Evolutionary conservation across 768 basidiomycete species (phyloP).

Genomic region (Mycena kentingensis): DNA sequence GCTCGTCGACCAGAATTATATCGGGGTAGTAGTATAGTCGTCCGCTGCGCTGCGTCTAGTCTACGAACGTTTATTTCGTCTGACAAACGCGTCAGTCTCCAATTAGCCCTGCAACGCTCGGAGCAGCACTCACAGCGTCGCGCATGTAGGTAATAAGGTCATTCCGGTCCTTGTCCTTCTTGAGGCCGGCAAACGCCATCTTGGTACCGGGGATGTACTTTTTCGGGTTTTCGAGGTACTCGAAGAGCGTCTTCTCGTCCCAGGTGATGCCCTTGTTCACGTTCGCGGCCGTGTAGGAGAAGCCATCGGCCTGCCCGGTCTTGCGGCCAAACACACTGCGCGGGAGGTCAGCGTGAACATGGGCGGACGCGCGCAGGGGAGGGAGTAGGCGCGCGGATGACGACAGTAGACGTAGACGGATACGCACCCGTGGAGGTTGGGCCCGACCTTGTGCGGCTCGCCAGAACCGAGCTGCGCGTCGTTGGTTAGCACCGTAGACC

Average conservation of each 20-base stretch:
- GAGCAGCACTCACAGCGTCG: constrained; percentile 45
- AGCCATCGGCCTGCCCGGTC: constrained; percentile 84
- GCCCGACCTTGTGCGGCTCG: constrained; percentile 87
- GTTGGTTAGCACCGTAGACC: background rate
- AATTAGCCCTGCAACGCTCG: background rate
- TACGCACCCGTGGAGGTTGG: constrained; percentile 89
- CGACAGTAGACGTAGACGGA: background rate
- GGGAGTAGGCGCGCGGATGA: background rate
- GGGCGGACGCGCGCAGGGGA: background rate
- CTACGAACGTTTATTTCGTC: too few species aligned
- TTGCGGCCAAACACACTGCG: constrained; percentile 81
- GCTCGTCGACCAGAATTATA: constrained; percentile 15
- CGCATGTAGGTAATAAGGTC: constrained; percentile 72
- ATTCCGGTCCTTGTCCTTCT: constrained; percentile 83
- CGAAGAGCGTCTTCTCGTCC: constrained; percentile 88
- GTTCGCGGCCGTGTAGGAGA: constrained; percentile 93
- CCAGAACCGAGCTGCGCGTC: constrained; percentile 52
- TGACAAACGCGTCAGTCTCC: too few species aligned
- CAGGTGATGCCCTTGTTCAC: constrained; percentile 91
- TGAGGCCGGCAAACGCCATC: constrained; percentile 85
- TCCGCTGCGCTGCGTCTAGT: background rate
- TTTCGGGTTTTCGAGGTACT: constrained; percentile 96
- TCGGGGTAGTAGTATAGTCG: constrained; percentile 17
- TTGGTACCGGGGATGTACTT: constrained; percentile 86
- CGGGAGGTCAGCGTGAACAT: constrained; percentile 4